Evolutionary conservation across 1,284 basidiomycete species (phyloP), one percentile per base, ranked within the genome.

Genomic region (Boletus albobrunnescens): DNA sequence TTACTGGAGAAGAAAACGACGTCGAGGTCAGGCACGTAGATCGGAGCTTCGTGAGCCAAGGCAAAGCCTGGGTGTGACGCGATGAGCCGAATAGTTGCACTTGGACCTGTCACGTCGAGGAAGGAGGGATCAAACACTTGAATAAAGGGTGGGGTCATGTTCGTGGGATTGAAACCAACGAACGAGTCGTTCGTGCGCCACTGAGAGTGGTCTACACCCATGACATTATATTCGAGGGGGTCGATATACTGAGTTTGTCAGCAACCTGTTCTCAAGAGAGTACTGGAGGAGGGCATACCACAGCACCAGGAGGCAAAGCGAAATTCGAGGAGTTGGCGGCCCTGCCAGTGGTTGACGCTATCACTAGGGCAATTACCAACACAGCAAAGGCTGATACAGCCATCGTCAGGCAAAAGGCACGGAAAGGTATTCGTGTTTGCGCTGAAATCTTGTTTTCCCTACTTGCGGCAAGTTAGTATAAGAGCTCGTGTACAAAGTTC

Each of bases 11-110:
- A 79, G 58, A 72, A 78, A 6, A 88, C 67, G 49, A 81, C 76
- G 53, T 87, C 76, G 13, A 79, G 82, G 13, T 67, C 70, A 1
- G 78, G 68, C 10, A 76, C 66, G 65, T 81, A 87, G 2, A 87
- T 73, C 0, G 81, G 81, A 2, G 85, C 87, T 64, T 90, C 87
- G 56, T 89, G 87, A 19, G 85, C 86, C 53, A 87, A 78, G 0
- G 82, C 79, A 58, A 78, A 85, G 14, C 75, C 75, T 1, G 73
- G 67, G 52, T 80, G 77, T 1, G 73, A 74, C 0, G 81, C 78
- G 19, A 90, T 74, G 49, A 76, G 64, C 5, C 74, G 73, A 40
- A 89, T 74, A 1, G 76, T 75, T 3, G 87, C 77, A 28, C 69
- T 67, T 6, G 67, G 56, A 1, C 86, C 86, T 4, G 88, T 75